Evolutionary conservation across 2,329 filamentous ascomycete species (phyloP), one percentile per base, ranked within the genome.

Genomic region (Neofusicoccum sp.): DNA sequence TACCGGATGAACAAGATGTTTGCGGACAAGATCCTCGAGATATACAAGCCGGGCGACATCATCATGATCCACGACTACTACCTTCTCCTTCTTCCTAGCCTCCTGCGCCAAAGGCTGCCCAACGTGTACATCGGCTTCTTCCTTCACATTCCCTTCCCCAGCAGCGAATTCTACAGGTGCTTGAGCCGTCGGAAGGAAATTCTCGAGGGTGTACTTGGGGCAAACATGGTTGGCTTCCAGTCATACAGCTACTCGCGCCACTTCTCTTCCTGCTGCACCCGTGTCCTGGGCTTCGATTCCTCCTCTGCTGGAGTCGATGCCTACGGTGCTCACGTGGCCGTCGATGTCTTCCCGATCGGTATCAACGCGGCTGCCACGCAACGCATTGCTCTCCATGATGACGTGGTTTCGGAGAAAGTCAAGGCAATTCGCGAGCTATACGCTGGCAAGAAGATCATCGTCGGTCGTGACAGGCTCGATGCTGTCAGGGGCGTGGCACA

Each of bases 111-210:
- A 74, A 86, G 89, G 43, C 81, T 93, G 16, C 90, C 92, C 3
- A 90, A 92, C 73, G 90, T 96, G 76, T 96, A 96, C 78, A 93
- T 97, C 71, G 89, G 91, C 58, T 97, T 97, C 80, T 98, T 91
- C 79, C 81, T 98, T 48, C 93, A 98, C 75, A 89, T 91, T 47
- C 93, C 93, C 0, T 98, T 98, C 76, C 93, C 93, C 34, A 96
- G 92, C 76, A 96, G 91, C 80, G 95, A 98, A 76, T 97, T 96
- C 72, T 86, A 97, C 73, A 86, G 93, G 49, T 96, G 93, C 73
- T 80, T 97, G 60, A 90, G 91, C 38, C 86, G 91, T 65, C 86
- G 93, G 66, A 96, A 96, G 75, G 92, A 97, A 73, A 83, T 98
- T 9, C 80, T 98, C 12, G 91, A 95, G 67, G 95, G 95, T 51